Evolutionary conservation across 1,139 yeast genomes (phyloP).

Genomic region (Yamadazyma dushanensis): DNA sequence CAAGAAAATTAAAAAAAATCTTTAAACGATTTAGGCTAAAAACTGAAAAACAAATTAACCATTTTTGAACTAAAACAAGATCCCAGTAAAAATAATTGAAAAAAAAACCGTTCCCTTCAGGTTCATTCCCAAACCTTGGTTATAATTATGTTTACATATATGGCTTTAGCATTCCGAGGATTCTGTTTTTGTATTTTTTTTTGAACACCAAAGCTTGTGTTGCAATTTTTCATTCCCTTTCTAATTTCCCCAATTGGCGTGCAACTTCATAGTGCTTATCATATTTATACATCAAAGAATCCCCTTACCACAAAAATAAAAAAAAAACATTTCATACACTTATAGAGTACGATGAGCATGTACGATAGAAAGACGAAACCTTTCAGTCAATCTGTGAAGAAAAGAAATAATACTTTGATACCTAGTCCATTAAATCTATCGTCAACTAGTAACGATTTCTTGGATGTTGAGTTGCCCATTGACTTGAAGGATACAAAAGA

Average conservation of each 20-base stretch:
- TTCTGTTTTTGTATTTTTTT: not conserved
- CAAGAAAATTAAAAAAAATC: not conserved
- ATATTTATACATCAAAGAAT: too few relatives aligned
- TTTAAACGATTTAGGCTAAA: conserved; percentile 6
- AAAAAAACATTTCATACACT: too few relatives aligned
- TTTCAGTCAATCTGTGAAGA: conserved; percentile 9
- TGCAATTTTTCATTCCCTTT: conserved; percentile 1
- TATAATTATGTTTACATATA: not conserved
- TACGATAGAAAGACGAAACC: conserved; percentile 1
- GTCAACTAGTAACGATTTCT: conserved; percentile 9
- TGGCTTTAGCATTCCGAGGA: conserved; percentile 2
- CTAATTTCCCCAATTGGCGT: too few relatives aligned
- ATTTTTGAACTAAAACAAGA: conserved; percentile 22
- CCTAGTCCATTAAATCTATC: conserved; percentile 17
- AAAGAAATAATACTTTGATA: conserved; percentile 11
- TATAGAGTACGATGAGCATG: too few relatives aligned
- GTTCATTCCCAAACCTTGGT: not conserved
- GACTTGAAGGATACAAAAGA: conserved; percentile 9
- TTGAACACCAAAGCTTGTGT: too few relatives aligned
- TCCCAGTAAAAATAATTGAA: conserved; percentile 28
- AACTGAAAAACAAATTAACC: not conserved
- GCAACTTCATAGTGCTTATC: too few relatives aligned
- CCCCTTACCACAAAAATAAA: too few relatives aligned
- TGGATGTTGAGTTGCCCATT: conserved; percentile 7
- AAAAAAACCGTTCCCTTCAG: not conserved